A percentile compares a stretch with the other conserved stretches of the same genome.
These are phyloP conservation scores for Geotrichum klebahnii DNA, from an alignment of 1,139 yeast species.

Conservation along the genomic window DNA sequence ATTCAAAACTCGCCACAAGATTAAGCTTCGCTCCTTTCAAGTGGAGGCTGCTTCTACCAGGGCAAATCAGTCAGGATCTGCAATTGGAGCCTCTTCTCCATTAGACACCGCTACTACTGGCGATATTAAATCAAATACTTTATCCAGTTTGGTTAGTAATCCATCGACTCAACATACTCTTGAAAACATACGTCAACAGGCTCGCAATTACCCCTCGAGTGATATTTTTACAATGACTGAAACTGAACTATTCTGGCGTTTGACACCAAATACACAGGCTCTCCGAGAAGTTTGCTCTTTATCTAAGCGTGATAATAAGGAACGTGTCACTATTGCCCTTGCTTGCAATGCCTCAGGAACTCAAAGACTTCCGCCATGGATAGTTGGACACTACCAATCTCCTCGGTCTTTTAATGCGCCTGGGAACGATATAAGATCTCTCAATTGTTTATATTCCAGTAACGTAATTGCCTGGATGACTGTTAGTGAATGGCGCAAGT, in stretches of 20 bases:
- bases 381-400: conserved; percentile 16
- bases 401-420: conserved; percentile 16
- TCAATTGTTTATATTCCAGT: conserved; percentile 15
- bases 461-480: conserved; percentile 22
- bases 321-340: conserved; percentile 19
- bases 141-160: not conserved
- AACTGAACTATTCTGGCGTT: conserved; percentile 17
- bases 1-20: conserved; percentile 21
- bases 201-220: conserved; percentile 5
- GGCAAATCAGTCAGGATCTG: conserved; percentile 8
- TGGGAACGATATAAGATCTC: conserved; percentile 16
- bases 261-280: conserved; percentile 6
- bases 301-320: conserved; percentile 4
- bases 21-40: conserved; percentile 15
- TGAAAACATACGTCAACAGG: not conserved
- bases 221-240: conserved; percentile 21
- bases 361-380: conserved; percentile 20
- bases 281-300: conserved; percentile 1
- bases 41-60: conserved; percentile 19
- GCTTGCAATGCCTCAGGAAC: conserved; percentile 21
- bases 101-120: not conserved
- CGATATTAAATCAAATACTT: not conserved
- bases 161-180: not conserved
- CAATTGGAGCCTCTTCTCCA: not conserved
- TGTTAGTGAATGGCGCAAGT: conserved; percentile 16